Base-by-base conservation (phyloP, 129 eudicot genomes). In the Pseudognaphalium luteoalbum region DNA sequence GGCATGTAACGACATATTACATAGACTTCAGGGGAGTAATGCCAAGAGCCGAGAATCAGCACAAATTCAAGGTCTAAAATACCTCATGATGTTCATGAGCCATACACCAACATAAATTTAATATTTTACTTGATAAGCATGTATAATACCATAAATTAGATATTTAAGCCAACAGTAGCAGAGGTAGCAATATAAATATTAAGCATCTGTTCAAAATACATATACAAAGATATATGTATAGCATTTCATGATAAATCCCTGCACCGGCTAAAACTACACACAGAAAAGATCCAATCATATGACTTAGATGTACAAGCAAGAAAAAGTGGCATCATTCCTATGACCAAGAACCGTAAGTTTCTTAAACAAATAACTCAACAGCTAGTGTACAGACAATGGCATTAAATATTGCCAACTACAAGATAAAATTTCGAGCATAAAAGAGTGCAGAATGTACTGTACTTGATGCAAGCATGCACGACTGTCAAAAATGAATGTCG, bases 381-480 rank as follows among this genome's bases (percentile, higher is more conserved):
- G 60, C 44, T 33, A 61, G 54, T 63, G 66, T 52, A 70, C 57
- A 70, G 4, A 70, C 64, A 52, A 58, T 29, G 16, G 35, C 30
- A 62, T 65, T 33, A 37, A 64, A 57, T 14, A 69, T 32, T 14
- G 8, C 32, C 50, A 74, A 9, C 69, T 61, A 65, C 32, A 78
- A 52, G 14, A 54, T 28, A 59, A 15, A 79, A 75, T 39, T 7
- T 28, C 37, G 50, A 35, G 66, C 37, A 68, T 41, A 67, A 54
- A 28, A 73, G 69, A 22, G 66, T 14, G 16, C 63, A 72, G 34
- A 82, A 70, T 75, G 87, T 22, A 77, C 63, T 76, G 59, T 91
- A 94, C 98, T 87, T 94, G 88, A 94, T 94, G 86, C 96, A 91
- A 68, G 98, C 96, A 81, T 88, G 97, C 56, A 94, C 98, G 77